These are phyloP conservation scores for Huntiella omanensis DNA, from an alignment of 2,329 filamentous ascomycete genomes.

Conservation along the genomic window DNA sequence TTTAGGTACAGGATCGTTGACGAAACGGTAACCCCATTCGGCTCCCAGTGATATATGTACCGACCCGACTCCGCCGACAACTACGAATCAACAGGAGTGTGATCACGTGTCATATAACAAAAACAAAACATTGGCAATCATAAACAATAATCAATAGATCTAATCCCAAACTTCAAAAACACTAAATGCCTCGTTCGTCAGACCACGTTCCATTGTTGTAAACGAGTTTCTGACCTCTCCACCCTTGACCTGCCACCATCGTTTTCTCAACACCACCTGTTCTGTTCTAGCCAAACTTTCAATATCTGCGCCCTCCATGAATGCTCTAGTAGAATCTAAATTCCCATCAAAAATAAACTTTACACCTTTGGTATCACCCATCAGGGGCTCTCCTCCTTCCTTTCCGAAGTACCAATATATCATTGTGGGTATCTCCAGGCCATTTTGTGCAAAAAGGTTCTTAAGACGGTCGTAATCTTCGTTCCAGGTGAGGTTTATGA, in stretches of 20 bases:
- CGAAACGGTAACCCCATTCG: too few relatives aligned
- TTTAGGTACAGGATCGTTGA: too few relatives aligned
- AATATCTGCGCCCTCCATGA: constrained; percentile 31
- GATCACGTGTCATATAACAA: too few relatives aligned
- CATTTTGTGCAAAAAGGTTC: constrained; percentile 24
- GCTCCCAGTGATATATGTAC: too few relatives aligned
- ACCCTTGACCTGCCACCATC: constrained; percentile 15
- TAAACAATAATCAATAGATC: too few relatives aligned
- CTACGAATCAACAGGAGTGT: too few relatives aligned
- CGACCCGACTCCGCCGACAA: too few relatives aligned
- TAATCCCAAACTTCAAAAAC: too few relatives aligned
- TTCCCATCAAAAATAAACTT: neutral
- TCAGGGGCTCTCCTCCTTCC: constrained; percentile 29
- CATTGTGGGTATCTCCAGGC: constrained; percentile 40
- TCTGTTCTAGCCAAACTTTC: constrained; percentile 20
- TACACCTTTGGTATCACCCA: constrained; percentile 39
- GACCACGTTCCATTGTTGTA: constrained; percentile 27
- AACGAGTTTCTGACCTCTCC: constrained; percentile 24
- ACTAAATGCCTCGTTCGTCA: constrained; percentile 31
- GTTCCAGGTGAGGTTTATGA: neutral
- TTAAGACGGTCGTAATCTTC: constrained; percentile 21
- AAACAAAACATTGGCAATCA: too few relatives aligned
- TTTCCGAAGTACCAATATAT: constrained; percentile 40
- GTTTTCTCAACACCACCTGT: constrained; percentile 10
- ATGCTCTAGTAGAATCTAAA: constrained; percentile 23